phyloP scores from a whole-genome alignment of 257 asterid genomes.

The Scutellaria baicalensis region DNA sequence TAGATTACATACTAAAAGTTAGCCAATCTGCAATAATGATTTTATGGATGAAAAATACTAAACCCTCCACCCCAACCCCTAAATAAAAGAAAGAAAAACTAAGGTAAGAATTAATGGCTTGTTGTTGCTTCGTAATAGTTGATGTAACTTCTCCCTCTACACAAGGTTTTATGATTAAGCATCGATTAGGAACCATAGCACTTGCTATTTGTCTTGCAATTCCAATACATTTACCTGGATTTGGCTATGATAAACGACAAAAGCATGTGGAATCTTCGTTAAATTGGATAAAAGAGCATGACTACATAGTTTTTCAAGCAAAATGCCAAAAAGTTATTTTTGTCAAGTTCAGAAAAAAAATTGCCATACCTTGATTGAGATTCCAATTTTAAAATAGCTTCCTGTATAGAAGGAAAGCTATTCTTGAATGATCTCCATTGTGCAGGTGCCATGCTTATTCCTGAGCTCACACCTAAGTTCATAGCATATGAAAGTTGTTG shows the following conservation, averaged over 20 bases:
- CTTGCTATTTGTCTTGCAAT: neutral
- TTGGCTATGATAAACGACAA: neutral
- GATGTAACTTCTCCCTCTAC: neutral
- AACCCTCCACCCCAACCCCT: neutral
- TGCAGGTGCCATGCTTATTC: conserved; percentile 41
- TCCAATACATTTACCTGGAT: neutral
- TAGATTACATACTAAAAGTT: neutral
- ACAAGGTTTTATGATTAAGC: neutral
- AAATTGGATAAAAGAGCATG: neutral
- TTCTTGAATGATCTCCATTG: conserved; percentile 57
- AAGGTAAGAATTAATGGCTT: neutral
- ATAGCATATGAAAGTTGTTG: neutral
- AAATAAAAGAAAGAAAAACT: neutral
- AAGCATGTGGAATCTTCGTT: neutral
- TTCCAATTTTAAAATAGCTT: conserved; percentile 38
- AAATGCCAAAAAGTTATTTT: neutral
- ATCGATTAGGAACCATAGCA: neutral
- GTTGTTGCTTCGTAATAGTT: neutral
- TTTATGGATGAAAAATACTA: neutral
- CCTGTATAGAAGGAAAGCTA: conserved; percentile 45
- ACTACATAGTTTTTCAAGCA: neutral
- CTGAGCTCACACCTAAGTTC: conserved; percentile 28
- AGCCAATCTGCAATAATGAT: conserved; percentile 4
- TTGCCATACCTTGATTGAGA: conserved; percentile 22
- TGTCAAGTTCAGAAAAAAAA: neutral